These are phyloP conservation scores for Podaxis sp. DNA, from an alignment of 768 basidiomycete genomes.

Conservation along the genomic window DNA sequence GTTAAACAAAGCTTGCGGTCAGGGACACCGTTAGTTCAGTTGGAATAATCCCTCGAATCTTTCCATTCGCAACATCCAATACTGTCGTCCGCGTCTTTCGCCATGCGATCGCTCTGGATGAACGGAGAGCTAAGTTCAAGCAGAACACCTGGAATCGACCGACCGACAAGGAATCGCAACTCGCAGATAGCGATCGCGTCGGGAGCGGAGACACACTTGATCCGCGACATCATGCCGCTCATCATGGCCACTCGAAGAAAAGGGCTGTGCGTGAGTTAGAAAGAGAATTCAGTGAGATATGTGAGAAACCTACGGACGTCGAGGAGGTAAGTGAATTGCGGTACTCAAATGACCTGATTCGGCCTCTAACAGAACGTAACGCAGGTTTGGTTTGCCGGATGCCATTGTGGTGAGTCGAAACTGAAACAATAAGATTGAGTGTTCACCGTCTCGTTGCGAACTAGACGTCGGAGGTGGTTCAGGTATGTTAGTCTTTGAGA, in stretches of 20 bases:
- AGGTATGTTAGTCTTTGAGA: constrained; percentile 19
- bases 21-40: constrained; percentile 61
- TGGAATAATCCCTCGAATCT: constrained; percentile 44
- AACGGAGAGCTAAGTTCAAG: constrained; percentile 58
- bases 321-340: constrained; percentile 45
- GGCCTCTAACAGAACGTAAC: not conserved
- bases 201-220: constrained; percentile 3
- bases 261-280: constrained; percentile 23
- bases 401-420: constrained; percentile 40
- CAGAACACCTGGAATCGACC: constrained; percentile 44
- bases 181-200: constrained; percentile 26
- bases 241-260: not conserved
- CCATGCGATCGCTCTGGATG: constrained; percentile 62
- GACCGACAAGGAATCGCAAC: constrained; percentile 25
- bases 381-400: constrained; percentile 38
- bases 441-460: not conserved
- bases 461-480: constrained; percentile 60
- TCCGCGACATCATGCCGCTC: not conserved
- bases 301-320: constrained; percentile 33
- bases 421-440: not conserved
- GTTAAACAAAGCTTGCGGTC: not conserved
- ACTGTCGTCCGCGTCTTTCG: constrained; percentile 52
- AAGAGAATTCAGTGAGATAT: constrained; percentile 25
- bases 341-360: not conserved
- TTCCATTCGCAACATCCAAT: constrained; percentile 52